Conservation (phyloP, 1,284 basidiomycete genomes). For the Trichosporon ovoides region DNA sequence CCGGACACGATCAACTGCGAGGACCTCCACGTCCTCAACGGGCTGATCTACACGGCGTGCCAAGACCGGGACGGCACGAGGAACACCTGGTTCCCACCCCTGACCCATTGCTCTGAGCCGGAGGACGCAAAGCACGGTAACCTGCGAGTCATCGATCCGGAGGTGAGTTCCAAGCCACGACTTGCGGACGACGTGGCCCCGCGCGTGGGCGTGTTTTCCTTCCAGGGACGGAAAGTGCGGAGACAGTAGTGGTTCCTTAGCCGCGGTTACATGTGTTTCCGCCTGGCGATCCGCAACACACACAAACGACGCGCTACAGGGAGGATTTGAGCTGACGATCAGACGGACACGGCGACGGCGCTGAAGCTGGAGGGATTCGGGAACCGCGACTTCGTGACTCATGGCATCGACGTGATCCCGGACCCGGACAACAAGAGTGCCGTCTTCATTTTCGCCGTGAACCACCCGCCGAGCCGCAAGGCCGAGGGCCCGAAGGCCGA, state of each 20-base stretch:
- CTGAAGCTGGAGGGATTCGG: constrained; percentile 22
- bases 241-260: no score
- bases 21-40: constrained; percentile 12
- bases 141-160: constrained; percentile 27
- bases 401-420: constrained; percentile 33
- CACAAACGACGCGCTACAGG: no score
- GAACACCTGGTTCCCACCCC: constrained; percentile 38
- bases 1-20: constrained; percentile 17
- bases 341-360: constrained; percentile 24
- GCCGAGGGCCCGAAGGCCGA: constrained; percentile 5
- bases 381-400: constrained; percentile 25
- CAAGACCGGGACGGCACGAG: constrained; percentile 13
- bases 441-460: constrained; percentile 36
- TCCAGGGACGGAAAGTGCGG: no score
- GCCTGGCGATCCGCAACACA: no score
- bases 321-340: not conserved
- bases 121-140: constrained; percentile 12
- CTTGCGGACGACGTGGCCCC: no score
- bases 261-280: not conserved
- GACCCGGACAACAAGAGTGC: constrained; percentile 18
- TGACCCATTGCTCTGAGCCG: constrained; percentile 18
- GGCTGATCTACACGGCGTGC: constrained; percentile 15
- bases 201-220: no score
- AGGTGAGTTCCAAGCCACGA: no score
- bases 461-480: constrained; percentile 24